A percentile compares a stretch with the other conserved stretches of the same genome.
These are phyloP conservation scores for Lumnitzera littorea DNA, from an alignment of 345 rosid genomes.

Conservation along the genomic window DNA sequence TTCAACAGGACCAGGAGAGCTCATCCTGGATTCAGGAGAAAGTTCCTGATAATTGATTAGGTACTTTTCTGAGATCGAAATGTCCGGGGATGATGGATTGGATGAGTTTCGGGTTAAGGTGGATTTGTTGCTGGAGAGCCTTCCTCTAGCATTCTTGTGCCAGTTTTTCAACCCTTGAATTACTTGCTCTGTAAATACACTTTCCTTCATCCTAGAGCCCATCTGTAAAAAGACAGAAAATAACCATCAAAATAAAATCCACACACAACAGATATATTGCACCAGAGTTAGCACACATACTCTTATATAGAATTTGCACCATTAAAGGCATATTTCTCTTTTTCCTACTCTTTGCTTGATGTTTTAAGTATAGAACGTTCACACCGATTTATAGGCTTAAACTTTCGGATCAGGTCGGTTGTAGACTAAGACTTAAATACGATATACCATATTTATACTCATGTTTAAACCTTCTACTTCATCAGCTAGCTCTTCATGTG, in stretches of 20 bases:
- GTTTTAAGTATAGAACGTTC: too few relatives aligned
- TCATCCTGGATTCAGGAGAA: not conserved
- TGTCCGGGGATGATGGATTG: not conserved
- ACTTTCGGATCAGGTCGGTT: too few relatives aligned
- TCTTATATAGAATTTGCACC: not conserved
- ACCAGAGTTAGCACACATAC: not conserved
- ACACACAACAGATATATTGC: not conserved
- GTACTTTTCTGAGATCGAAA: not conserved
- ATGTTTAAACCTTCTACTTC: too few relatives aligned
- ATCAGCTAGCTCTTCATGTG: too few relatives aligned
- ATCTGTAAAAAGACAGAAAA: conserved; percentile 10
- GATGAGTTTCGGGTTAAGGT: not conserved
- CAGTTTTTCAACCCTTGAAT: conserved; percentile 15
- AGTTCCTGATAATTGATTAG: too few relatives aligned
- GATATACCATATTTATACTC: too few relatives aligned
- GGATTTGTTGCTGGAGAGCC: conserved; percentile 1
- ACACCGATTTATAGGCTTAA: too few relatives aligned
- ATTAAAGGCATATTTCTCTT: too few relatives aligned
- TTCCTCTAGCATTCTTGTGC: conserved; percentile 11
- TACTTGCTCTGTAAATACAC: conserved; percentile 9
- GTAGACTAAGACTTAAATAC: too few relatives aligned
- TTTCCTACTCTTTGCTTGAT: too few relatives aligned
- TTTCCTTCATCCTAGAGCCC: conserved; percentile 17
- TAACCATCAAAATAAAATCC: not conserved
- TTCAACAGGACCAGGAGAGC: not conserved